Percentiles rank a stretch among this genome's conserved stretches.
phyloP scores from a whole-genome alignment of 1,284 basidiomycete genomes.

The Fomitopsis betulina region DNA sequence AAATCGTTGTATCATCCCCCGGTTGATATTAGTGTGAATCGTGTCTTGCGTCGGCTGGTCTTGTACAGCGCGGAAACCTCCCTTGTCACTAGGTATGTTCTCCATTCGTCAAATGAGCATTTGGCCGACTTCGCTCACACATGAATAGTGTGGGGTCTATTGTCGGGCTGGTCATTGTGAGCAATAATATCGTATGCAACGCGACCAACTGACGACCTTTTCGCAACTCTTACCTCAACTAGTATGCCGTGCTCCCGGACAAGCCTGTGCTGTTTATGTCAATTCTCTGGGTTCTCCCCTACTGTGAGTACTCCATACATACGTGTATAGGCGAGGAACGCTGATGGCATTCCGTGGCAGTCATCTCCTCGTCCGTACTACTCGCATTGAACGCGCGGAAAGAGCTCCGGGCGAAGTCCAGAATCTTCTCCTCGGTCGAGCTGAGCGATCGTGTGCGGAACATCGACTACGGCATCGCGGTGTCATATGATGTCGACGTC shows the following conservation, averaged over 20 bases:
- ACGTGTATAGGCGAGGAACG: neutral
- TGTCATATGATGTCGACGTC: too few relatives aligned
- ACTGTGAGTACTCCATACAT: too few relatives aligned
- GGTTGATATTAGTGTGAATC: neutral
- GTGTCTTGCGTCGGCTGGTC: neutral
- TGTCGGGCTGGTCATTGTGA: neutral
- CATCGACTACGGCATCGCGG: too few relatives aligned
- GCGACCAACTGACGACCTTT: too few relatives aligned
- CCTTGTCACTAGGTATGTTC: neutral
- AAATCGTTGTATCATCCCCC: neutral
- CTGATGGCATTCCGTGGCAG: neutral
- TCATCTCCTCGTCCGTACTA: neutral
- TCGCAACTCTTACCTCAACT: too few relatives aligned
- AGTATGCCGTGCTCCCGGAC: too few relatives aligned
- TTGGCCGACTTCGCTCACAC: neutral
- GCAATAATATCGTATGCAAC: too few relatives aligned
- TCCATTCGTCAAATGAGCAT: neutral
- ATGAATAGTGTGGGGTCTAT: neutral
- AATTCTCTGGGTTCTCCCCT: too few relatives aligned
- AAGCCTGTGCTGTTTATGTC: too few relatives aligned
- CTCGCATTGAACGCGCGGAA: neutral
- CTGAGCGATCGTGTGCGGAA: neutral
- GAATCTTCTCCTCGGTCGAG: neutral
- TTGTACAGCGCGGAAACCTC: neutral
- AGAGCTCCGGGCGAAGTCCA: neutral